Percentiles rank a stretch among this genome's conserved stretches.
Evolutionary conservation across 805 yeast species (phyloP).

Genomic region (Candida ponderosae): DNA sequence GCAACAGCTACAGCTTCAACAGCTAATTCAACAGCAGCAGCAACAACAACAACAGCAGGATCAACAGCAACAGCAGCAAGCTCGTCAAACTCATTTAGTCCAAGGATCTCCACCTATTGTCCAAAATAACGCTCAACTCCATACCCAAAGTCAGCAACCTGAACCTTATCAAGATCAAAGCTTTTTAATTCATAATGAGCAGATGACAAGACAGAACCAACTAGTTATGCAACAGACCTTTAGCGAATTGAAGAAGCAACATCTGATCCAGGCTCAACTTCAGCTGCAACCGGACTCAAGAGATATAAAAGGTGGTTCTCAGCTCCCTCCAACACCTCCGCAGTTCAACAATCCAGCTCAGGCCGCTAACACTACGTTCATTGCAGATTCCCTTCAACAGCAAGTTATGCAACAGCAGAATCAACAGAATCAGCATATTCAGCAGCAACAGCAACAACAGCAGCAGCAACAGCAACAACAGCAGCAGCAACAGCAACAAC

Average conservation of each 20-base stretch:
- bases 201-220: too few species aligned
- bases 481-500: not conserved
- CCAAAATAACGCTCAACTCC: not conserved
- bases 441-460: not conserved
- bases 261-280: too few species aligned
- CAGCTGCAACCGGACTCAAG: too few species aligned
- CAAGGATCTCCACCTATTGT: conserved; percentile 3
- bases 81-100: conserved; percentile 1
- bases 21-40: conserved; percentile 5
- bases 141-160: not conserved
- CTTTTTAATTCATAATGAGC: not conserved
- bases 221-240: too few species aligned
- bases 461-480: not conserved
- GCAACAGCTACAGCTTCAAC: conserved; percentile 3
- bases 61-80: conserved; percentile 8
- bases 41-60: conserved; percentile 8
- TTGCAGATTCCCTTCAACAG: not conserved
- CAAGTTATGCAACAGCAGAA: not conserved
- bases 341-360: too few species aligned
- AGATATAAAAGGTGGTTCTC: too few species aligned
- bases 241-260: too few species aligned
- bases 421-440: not conserved
- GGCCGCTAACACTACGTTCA: too few species aligned
- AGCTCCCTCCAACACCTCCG: too few species aligned
- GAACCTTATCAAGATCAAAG: conserved; percentile 2